A percentile compares a stretch with the other conserved stretches of the same genome.
phyloP scores from a whole-genome alignment of 352 stramenopile species.

The Phytopythium kandeliae region DNA sequence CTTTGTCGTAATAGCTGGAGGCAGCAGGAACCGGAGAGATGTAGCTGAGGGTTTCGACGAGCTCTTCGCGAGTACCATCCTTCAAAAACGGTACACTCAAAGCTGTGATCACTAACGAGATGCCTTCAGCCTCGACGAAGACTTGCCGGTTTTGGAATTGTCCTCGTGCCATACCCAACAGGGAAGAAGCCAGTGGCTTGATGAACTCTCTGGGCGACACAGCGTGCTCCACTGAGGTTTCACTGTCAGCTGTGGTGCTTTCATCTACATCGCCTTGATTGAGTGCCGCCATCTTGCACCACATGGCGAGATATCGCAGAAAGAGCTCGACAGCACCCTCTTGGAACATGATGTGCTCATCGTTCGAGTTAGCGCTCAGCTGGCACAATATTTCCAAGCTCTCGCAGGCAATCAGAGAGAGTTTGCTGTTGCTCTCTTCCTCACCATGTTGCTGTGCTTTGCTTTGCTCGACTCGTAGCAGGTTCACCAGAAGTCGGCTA shows the following conservation, averaged over 20 bases:
- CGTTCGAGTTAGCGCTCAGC: constrained; percentile 23
- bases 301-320: constrained; percentile 24
- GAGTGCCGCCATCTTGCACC: constrained; percentile 3
- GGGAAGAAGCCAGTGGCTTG: constrained; percentile 6
- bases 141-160: constrained; percentile 16
- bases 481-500: constrained; percentile 24
- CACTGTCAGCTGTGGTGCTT: background rate
- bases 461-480: constrained; percentile 22
- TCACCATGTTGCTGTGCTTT: constrained; percentile 1
- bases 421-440: background rate
- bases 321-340: constrained; percentile 37
- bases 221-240: background rate
- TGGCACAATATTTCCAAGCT: constrained; percentile 35
- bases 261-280: background rate
- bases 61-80: constrained; percentile 14
- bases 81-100: constrained; percentile 16
- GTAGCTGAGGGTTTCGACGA: constrained; percentile 17
- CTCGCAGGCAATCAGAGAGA: constrained; percentile 21
- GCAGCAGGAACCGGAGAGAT: constrained; percentile 17
- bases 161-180: constrained; percentile 8
- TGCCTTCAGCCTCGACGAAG: constrained; percentile 27
- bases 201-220: constrained; percentile 12
- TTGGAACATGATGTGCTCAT: constrained; percentile 37
- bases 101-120: constrained; percentile 31
- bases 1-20: constrained; percentile 23